Evolutionary conservation across 1,139 yeast species (phyloP).

Genomic region (Blastobotrys buckinghamii): DNA sequence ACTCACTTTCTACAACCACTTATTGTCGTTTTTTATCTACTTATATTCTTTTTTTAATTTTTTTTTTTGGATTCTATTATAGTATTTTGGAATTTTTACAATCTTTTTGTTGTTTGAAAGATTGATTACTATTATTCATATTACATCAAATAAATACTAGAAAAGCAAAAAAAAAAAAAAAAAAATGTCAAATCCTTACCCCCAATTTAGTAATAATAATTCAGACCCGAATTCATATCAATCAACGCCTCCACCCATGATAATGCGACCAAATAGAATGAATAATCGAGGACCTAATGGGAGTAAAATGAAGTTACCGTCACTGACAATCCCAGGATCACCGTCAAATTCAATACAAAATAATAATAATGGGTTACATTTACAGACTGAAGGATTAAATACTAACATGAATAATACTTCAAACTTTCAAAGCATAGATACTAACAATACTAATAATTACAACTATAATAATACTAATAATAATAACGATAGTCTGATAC

Average conservation of each 20-base stretch:
- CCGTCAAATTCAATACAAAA: background rate
- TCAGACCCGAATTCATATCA: background rate
- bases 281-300: conserved; percentile 17
- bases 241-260: conserved; percentile 1
- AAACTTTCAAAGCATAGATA: background rate
- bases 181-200: background rate
- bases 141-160: too few relatives aligned
- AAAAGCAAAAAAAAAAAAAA: too few relatives aligned
- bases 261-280: background rate
- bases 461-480: background rate
- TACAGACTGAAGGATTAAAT: background rate
- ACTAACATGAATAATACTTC: background rate
- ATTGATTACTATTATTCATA: too few relatives aligned
- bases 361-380: background rate
- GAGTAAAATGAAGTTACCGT: conserved; percentile 31
- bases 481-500: conserved; percentile 2
- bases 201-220: background rate
- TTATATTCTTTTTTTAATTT: too few relatives aligned
- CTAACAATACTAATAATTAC: background rate
- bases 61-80: too few relatives aligned
- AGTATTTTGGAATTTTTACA: too few relatives aligned
- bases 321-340: conserved; percentile 25
- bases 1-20: too few relatives aligned
- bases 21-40: too few relatives aligned
- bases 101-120: too few relatives aligned